Percentiles rank a stretch among this genome's conserved stretches.
Conservation (phyloP, 106 monocot genomes). For the Phalaenopsis equestris region DNA sequence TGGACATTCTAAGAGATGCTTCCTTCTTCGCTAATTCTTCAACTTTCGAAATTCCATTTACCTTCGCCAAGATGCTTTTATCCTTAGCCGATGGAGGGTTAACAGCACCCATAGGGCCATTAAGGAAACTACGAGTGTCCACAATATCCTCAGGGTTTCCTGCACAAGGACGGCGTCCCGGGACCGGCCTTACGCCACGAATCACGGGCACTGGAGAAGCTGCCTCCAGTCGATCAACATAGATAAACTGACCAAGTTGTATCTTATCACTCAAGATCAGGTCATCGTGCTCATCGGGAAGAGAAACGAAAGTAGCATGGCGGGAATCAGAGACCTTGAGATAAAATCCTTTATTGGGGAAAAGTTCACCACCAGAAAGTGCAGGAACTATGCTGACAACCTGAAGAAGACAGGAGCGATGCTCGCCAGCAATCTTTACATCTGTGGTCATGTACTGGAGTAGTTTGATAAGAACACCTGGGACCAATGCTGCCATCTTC, state of each 20-base stretch:
- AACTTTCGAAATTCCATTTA: conserved; percentile 17
- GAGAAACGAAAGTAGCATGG: conserved; percentile 72
- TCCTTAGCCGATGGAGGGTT: conserved; percentile 17
- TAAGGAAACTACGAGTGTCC: conserved; percentile 34
- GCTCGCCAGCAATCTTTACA: conserved; percentile 50
- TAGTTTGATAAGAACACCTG: conserved; percentile 74
- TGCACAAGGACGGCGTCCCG: conserved; percentile 70
- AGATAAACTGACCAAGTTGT: conserved; percentile 73
- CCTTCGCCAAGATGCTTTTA: conserved; percentile 30
- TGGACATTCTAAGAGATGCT: conserved; percentile 32
- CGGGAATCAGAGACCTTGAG: conserved; percentile 89
- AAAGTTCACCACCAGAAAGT: conserved; percentile 64
- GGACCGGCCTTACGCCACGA: conserved; percentile 58
- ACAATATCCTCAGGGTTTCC: conserved; percentile 69
- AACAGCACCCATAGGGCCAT: conserved; percentile 17
- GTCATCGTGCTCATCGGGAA: conserved; percentile 67
- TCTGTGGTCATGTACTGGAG: conserved; percentile 78
- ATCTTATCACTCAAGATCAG: conserved; percentile 81
- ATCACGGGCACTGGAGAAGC: conserved; percentile 71
- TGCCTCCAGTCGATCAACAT: conserved; percentile 58
- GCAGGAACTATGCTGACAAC: conserved; percentile 81
- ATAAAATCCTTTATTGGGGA: conserved; percentile 75
- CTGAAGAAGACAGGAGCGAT: conserved; percentile 77
- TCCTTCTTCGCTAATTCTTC: conserved; percentile 32
- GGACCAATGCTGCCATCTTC: conserved; percentile 66